Evolutionary conservation across 495 filamentous ascomycete species (phyloP).

Genomic region (Penicillium maclennaniae): DNA sequence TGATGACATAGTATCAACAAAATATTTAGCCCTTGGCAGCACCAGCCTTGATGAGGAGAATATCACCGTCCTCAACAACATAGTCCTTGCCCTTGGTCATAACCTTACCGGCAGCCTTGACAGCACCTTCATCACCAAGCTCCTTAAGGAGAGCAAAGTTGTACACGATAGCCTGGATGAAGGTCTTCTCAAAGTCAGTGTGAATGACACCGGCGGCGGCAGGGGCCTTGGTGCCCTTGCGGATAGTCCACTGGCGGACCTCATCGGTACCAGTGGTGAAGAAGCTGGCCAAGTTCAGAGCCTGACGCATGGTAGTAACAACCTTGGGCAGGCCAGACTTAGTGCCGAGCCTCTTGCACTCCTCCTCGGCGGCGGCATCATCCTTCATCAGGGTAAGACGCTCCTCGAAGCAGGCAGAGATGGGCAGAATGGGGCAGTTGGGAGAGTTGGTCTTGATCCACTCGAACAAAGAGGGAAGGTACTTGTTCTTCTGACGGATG

Average conservation of each 20-base stretch:
- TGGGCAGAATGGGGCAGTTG: slow-evolving; percentile 86
- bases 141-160: slow-evolving; percentile 79
- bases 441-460: slow-evolving; percentile 89
- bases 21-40: slow-evolving; percentile 71
- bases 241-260: slow-evolving; percentile 97
- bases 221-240: slow-evolving; percentile 93
- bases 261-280: slow-evolving; percentile 98
- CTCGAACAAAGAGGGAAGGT: slow-evolving; percentile 84
- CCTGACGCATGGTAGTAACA: slow-evolving; percentile 88
- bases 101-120: slow-evolving; percentile 91
- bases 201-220: slow-evolving; percentile 98
- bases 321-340: slow-evolving; percentile 91
- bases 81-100: slow-evolving; percentile 99
- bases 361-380: slow-evolving; percentile 74
- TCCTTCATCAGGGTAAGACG: slow-evolving; percentile 74
- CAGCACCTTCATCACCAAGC: slow-evolving; percentile 78
- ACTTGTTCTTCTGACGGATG: slow-evolving; percentile 99
- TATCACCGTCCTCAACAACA: slow-evolving; percentile 54
- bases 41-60: slow-evolving; percentile 89
- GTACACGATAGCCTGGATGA: slow-evolving; percentile 92
- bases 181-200: slow-evolving; percentile 99
- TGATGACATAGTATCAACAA: not conserved
- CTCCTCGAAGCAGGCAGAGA: slow-evolving; percentile 91
- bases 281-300: slow-evolving; percentile 86
- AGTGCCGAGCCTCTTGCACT: slow-evolving; percentile 83